phyloP scores from a whole-genome alignment of 176 grass and related monocot species.

The Miscanthus lutarioriparius region DNA sequence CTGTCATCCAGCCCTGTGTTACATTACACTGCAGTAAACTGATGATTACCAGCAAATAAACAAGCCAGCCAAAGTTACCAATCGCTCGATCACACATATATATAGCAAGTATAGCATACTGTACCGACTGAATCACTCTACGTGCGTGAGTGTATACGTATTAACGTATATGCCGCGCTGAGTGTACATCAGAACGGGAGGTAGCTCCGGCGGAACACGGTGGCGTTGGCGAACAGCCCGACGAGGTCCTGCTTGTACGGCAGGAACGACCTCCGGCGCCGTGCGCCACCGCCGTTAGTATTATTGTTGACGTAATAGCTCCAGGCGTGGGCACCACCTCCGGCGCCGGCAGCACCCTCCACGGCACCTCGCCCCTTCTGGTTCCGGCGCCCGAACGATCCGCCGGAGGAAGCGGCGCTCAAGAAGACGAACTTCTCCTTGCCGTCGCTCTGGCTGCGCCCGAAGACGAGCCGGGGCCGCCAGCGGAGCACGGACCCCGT shows the following conservation, averaged over 20 bases:
- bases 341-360: not conserved
- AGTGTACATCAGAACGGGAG: slow-evolving; percentile 45
- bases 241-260: slow-evolving; percentile 82
- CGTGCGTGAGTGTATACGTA: not conserved
- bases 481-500: slow-evolving; percentile 82
- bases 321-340: slow-evolving; percentile 13
- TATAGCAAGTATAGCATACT: not conserved
- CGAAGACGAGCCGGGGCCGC: slow-evolving; percentile 56
- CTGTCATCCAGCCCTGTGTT: not conserved
- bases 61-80: not conserved
- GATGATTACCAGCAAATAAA: not conserved
- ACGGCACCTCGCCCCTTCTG: not conserved
- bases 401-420: not conserved
- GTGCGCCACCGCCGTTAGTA: slow-evolving; percentile 12
- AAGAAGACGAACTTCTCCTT: slow-evolving; percentile 97
- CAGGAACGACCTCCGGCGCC: slow-evolving; percentile 59
- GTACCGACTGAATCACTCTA: not conserved
- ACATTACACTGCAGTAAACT: not conserved
- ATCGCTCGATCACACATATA: not conserved
- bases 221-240: slow-evolving; percentile 62
- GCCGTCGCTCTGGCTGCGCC: slow-evolving; percentile 87
- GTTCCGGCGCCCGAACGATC: not conserved
- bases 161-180: not conserved
- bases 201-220: slow-evolving; percentile 56
- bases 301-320: slow-evolving; percentile 35